Evolutionary conservation across 257 asterid species (phyloP).

Genomic region (Nicotiana attenuata): DNA sequence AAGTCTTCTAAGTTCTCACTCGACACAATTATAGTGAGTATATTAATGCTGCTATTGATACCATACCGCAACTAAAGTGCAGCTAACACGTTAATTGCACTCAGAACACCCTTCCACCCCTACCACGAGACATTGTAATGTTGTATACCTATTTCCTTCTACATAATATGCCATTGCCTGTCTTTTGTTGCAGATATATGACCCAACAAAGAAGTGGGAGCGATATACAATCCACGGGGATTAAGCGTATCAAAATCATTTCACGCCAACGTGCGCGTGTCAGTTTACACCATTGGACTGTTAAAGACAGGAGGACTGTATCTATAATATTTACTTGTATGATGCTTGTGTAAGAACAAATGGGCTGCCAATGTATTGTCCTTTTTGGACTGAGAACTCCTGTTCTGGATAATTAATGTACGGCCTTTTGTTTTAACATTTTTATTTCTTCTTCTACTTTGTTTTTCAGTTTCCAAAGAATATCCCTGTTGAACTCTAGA

Average conservation of each 20-base stretch:
- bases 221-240: constrained; percentile 93
- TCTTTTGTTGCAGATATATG: constrained; percentile 63
- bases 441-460: not conserved
- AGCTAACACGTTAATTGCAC: no score
- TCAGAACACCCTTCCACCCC: not conserved
- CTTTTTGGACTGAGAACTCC: not conserved
- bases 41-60: not conserved
- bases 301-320: not conserved
- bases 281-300: not conserved
- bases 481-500: not conserved
- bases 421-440: not conserved
- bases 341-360: not conserved
- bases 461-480: not conserved
- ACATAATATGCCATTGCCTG: not conserved
- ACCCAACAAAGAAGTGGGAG: constrained; percentile 92
- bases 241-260: constrained; percentile 21
- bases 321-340: not conserved
- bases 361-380: not conserved
- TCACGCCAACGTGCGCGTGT: not conserved
- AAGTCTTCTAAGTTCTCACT: not conserved
- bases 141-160: not conserved
- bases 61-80: not conserved
- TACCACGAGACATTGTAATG: not conserved
- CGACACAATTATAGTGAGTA: not conserved
- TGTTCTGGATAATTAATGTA: not conserved